Evolutionary conservation across 495 filamentous ascomycete genomes (phyloP).

Genomic region (Trichoderma erinaceum): DNA sequence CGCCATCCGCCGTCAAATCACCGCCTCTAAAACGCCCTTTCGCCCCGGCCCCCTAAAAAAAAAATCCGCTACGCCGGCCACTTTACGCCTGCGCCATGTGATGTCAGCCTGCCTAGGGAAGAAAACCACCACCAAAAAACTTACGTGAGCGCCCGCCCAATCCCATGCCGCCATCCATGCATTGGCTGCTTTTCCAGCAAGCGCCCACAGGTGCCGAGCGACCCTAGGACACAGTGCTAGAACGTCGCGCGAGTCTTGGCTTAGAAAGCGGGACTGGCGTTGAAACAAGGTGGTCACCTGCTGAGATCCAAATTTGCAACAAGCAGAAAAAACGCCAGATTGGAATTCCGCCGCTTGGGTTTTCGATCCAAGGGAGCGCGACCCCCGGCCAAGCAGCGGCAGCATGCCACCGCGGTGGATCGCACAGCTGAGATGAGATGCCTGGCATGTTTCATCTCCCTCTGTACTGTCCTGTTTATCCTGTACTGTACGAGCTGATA

Average conservation of each 20-base stretch:
- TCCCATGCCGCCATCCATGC: too few species aligned
- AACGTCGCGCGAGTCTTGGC: not conserved
- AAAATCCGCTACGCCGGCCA: not conserved
- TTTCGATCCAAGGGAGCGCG: not conserved
- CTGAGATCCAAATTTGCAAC: slow-evolving; percentile 4
- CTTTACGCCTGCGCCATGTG: not conserved
- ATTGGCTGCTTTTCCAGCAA: too few species aligned
- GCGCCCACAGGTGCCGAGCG: too few species aligned
- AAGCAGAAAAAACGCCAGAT: not conserved
- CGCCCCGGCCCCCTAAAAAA: too few species aligned
- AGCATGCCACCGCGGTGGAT: not conserved
- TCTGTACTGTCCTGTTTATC: not conserved
- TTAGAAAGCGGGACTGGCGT: not conserved
- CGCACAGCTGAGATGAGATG: not conserved
- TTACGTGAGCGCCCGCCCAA: too few species aligned
- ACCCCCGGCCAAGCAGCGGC: not conserved
- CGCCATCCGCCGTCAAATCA: not conserved
- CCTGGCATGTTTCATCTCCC: not conserved
- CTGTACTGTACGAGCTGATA: too few species aligned
- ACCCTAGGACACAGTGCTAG: not conserved
- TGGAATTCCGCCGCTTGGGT: not conserved
- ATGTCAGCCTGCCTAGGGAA: too few species aligned
- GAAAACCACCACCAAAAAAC: too few species aligned
- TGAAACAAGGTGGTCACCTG: not conserved
- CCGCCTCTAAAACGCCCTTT: not conserved